Percentiles rank a stretch among this genome's conserved stretches.
phyloP scores from a whole-genome alignment of 2,329 filamentous ascomycete species.

The Penicillium sp. region DNA sequence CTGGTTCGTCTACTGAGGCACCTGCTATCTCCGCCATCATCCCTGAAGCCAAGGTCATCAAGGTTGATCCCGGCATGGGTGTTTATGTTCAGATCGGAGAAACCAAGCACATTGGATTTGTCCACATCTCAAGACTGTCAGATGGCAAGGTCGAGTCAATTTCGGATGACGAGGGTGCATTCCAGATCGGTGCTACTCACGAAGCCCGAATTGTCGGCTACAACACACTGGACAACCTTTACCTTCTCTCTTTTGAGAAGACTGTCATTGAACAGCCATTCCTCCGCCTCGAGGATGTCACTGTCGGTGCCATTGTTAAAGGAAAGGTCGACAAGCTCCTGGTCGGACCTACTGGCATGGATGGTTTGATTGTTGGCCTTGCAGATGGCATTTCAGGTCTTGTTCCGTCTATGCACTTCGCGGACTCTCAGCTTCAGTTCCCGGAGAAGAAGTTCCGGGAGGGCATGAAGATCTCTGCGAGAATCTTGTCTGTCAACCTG shows the following conservation, averaged over 20 bases:
- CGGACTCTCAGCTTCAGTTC: conserved; percentile 83
- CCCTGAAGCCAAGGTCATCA: conserved; percentile 74
- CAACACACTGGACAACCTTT: conserved; percentile 82
- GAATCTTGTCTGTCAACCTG: conserved; percentile 78
- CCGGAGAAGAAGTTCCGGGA: conserved; percentile 96
- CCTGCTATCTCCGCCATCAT: conserved; percentile 66
- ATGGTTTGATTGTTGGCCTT: conserved; percentile 78
- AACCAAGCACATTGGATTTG: conserved; percentile 72
- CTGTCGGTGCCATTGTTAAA: conserved; percentile 75
- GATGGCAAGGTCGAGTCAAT: conserved; percentile 87
- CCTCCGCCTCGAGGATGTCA: conserved; percentile 87
- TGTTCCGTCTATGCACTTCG: conserved; percentile 82
- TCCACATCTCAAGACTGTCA: conserved; percentile 89
- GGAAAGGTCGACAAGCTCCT: conserved; percentile 84
- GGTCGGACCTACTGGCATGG: conserved; percentile 73
- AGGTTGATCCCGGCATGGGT: conserved; percentile 77
- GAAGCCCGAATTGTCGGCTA: conserved; percentile 81
- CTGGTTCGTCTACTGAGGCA: conserved; percentile 48
- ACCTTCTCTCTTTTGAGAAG: conserved; percentile 80
- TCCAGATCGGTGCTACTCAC: conserved; percentile 75
- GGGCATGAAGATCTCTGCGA: conserved; percentile 78
- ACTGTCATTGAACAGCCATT: conserved; percentile 83
- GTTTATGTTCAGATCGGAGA: conserved; percentile 75
- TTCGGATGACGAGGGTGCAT: conserved; percentile 73
- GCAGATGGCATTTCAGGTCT: conserved; percentile 87